Percentiles rank a stretch among this genome's conserved stretches.
Evolutionary conservation across 2,329 filamentous ascomycete species (phyloP).

Genomic region (Drechslerella dactyloides): DNA sequence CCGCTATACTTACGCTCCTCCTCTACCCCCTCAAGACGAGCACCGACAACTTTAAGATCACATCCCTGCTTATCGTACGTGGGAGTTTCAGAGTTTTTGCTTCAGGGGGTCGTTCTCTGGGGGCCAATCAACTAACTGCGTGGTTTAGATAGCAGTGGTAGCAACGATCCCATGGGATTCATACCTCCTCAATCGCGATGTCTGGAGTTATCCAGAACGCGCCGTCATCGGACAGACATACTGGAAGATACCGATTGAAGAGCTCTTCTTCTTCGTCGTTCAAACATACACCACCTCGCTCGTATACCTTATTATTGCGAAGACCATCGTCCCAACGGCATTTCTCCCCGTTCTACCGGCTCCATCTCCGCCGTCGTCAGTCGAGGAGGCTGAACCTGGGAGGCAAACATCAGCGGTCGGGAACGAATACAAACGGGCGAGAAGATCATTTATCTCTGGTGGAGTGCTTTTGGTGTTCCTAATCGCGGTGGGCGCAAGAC

Average conservation of each 20-base stretch:
- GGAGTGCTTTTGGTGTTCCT: conserved; percentile 17
- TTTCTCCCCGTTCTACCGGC: conserved; percentile 58
- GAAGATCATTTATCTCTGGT: conserved; percentile 14
- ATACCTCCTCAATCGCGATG: conserved; percentile 70
- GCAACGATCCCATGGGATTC: conserved; percentile 79
- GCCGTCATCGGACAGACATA: conserved; percentile 70
- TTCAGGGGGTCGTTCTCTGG: too few species aligned
- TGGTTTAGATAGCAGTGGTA: conserved; percentile 65
- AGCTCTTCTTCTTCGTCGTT: conserved; percentile 78
- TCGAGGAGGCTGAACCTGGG: conserved; percentile 56
- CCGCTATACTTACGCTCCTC: conserved; percentile 66
- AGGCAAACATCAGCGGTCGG: too few species aligned
- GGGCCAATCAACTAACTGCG: too few species aligned
- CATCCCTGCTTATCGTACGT: conserved; percentile 64
- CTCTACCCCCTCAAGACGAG: conserved; percentile 68
- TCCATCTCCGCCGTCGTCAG: conserved; percentile 57
- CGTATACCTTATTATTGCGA: conserved; percentile 72
- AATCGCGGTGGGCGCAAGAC: conserved; percentile 41
- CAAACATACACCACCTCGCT: conserved; percentile 76
- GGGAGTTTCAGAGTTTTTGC: not conserved
- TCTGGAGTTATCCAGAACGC: conserved; percentile 74
- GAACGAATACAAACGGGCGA: too few species aligned
- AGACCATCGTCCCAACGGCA: conserved; percentile 66
- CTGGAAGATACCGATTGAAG: conserved; percentile 72
- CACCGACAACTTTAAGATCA: conserved; percentile 69